Percentiles rank a stretch among this genome's conserved stretches.
Evolutionary conservation across 2,329 filamentous ascomycete species (phyloP).

Genomic region (Scytalidium lignicola): DNA sequence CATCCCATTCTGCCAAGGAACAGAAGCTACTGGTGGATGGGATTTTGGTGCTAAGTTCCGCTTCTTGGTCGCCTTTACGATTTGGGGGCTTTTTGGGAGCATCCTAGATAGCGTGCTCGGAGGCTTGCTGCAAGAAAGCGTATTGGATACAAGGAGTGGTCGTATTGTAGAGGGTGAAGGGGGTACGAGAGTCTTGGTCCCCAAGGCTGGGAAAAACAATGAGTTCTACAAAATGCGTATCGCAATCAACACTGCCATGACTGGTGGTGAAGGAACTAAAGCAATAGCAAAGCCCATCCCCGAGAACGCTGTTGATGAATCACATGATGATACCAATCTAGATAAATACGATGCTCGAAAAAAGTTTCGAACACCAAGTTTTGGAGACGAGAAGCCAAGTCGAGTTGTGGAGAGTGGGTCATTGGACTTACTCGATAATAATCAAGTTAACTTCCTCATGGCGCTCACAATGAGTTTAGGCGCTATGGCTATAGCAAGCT

Average conservation of each 20-base stretch:
- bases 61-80: conserved; percentile 51
- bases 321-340: conserved; percentile 32
- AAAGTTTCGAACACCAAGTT: conserved; percentile 46
- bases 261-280: conserved; percentile 40
- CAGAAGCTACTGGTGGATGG: conserved; percentile 38
- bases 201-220: conserved; percentile 21
- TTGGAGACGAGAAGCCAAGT: conserved; percentile 46
- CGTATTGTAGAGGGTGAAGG: conserved; percentile 87
- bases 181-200: conserved; percentile 54
- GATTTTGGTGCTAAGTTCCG: conserved; percentile 44
- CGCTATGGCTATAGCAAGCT: conserved; percentile 62
- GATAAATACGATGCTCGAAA: conserved; percentile 46
- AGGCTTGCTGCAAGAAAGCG: conserved; percentile 77
- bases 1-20: conserved; percentile 57
- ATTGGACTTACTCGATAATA: conserved; percentile 81
- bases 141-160: conserved; percentile 75
- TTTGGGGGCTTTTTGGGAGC: conserved; percentile 75
- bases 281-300: conserved; percentile 35
- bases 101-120: conserved; percentile 85
- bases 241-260: conserved; percentile 35
- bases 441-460: conserved; percentile 93
- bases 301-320: conserved; percentile 29
- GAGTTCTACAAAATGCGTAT: conserved; percentile 29
- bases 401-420: conserved; percentile 56
- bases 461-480: conserved; percentile 73